Conservation (phyloP, 2,329 filamentous ascomycete species). For the Zymoseptoria crescenta region DNA sequence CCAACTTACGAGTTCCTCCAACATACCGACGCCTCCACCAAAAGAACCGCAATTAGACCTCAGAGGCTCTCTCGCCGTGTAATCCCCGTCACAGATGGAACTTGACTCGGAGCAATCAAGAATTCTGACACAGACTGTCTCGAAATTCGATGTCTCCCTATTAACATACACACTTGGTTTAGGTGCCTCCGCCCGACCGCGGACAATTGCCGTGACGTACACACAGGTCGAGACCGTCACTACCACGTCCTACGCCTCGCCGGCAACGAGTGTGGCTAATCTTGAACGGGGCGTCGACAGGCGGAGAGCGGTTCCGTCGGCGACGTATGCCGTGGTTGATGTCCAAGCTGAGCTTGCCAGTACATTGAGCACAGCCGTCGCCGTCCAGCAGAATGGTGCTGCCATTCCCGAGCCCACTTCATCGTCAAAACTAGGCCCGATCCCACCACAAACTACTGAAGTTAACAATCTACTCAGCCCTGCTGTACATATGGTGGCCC, state of each 20-base stretch:
- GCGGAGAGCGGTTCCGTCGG: background rate
- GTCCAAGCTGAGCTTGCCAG: too few relatives aligned
- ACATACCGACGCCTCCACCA: background rate
- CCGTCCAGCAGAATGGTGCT: background rate
- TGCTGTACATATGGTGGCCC: background rate
- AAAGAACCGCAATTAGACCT: background rate
- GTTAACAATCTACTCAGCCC: too few relatives aligned
- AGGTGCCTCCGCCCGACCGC: background rate
- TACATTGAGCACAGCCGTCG: too few relatives aligned
- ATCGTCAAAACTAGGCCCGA: background rate
- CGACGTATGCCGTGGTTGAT: background rate
- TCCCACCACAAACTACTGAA: background rate
- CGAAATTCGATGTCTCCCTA: background rate
- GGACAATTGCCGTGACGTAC: background rate
- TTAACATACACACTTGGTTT: background rate
- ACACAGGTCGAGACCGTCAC: background rate
- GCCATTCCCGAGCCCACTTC: background rate
- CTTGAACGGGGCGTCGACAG: background rate
- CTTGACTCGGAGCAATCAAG: background rate
- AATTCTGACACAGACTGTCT: background rate
- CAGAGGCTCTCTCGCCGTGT: background rate
- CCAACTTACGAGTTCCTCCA: conserved; percentile 2
- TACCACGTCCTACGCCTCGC: background rate
- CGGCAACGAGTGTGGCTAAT: background rate
- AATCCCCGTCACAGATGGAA: background rate